Percentiles rank a stretch among this genome's conserved stretches.
Conservation (phyloP, 768 basidiomycete species). For the Mrakia gelida region DNA sequence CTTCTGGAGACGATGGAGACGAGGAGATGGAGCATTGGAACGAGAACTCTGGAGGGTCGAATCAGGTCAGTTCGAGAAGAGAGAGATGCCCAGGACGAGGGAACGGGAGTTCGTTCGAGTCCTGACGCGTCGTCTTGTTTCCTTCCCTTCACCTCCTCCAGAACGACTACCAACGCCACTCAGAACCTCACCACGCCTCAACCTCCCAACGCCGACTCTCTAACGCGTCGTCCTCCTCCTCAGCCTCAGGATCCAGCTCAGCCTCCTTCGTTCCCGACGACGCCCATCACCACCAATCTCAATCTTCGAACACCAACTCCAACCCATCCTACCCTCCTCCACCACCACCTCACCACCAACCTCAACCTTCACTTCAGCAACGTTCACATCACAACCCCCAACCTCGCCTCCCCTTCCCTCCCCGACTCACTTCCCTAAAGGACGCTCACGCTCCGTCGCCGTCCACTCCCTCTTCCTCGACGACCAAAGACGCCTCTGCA, state of each 20-base stretch:
- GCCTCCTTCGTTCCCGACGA: neutral
- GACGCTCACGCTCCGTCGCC: neutral
- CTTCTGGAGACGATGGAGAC: neutral
- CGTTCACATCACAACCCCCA: too few species aligned
- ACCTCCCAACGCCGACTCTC: neutral
- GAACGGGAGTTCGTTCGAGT: neutral
- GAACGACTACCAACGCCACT: neutral
- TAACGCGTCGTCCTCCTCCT: neutral
- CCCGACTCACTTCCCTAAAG: neutral
- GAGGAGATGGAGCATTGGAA: conserved; percentile 17
- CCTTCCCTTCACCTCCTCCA: neutral
- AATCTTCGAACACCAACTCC: neutral
- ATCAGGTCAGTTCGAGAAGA: neutral
- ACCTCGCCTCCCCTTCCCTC: neutral
- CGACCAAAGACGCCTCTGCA: neutral
- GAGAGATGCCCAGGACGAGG: neutral
- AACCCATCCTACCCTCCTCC: neutral
- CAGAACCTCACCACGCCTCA: neutral
- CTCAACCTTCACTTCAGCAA: neutral
- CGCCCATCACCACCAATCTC: neutral
- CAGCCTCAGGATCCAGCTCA: neutral
- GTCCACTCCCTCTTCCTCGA: neutral
- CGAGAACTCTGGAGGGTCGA: neutral
- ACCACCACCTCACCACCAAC: neutral
- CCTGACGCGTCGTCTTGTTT: neutral